Base-by-base conservation (phyloP, 257 asterid species). In the Solanum chiquidenum region DNA sequence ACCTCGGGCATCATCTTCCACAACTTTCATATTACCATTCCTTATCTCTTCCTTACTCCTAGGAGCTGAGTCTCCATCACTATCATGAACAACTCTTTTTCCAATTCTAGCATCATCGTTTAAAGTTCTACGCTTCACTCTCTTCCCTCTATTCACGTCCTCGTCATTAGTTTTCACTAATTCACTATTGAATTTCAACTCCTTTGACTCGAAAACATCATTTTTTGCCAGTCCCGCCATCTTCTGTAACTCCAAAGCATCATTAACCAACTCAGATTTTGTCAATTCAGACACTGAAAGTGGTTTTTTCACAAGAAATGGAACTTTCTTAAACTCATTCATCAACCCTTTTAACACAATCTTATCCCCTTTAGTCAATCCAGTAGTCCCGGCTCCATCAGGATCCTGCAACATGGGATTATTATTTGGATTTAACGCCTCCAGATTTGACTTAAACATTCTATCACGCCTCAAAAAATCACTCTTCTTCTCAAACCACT, bases 391-490 rank as follows among this genome's bases (percentile, higher is more conserved):
- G 3, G 92, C 73, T 42, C 96, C 98, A 89, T 94, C 98, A 2
- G 99, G 98, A 89, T 97, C 99, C 87, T 95, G 99, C 91, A 97
- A 90, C 76, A 96, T 87, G 5, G 98, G 98, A 91, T 97, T 96
- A 88, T 93, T 92, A 90, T 91, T 27, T 7, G 99, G 99, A 91
- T 97, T 97, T 89, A 97, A 88, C 64, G 83, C 90, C 91, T 97
- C 99, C 52, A 97, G 73, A 88, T 92, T 94, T 7, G 99, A 96
- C 91, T 93, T 95, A 79, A 96, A 95, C 98, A 96, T 94, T 33
- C 93, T 89, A 88, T 96, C 99, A 89, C 98, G 94, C 91, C 98
- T 93, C 86, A 97, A 90, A 71, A 96, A 96, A 90, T 95, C 98
- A 18, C 92, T 96, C 90, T 97, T 97, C 91, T 94, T 97, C 44